phyloP scores from a whole-genome alignment of 1,284 basidiomycete species.

The Malassezia furfur region DNA sequence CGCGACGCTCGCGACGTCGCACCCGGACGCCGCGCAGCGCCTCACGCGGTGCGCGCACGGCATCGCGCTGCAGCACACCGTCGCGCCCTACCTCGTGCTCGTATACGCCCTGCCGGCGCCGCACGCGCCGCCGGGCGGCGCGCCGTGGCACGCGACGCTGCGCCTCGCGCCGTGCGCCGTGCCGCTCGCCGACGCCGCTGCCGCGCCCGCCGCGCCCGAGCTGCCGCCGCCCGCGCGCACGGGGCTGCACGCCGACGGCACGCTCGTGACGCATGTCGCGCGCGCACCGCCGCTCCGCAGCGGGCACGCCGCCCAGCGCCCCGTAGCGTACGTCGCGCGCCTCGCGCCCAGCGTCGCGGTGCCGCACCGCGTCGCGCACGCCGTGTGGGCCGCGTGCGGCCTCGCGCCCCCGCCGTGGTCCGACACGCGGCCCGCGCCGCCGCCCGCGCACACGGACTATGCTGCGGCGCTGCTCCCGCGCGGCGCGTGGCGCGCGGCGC shows the following conservation, averaged over 20 bases:
- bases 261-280: neutral
- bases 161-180: constrained; percentile 5
- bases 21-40: neutral
- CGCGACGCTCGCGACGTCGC: neutral
- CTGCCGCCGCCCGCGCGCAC: neutral
- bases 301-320: neutral
- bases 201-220: neutral
- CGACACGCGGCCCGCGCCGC: neutral
- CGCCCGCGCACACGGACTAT: neutral
- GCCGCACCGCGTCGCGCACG: constrained; percentile 5
- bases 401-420: neutral
- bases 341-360: constrained; percentile 2
- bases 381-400: neutral
- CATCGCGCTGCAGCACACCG: constrained; percentile 3
- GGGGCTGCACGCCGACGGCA: neutral
- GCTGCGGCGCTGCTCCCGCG: neutral
- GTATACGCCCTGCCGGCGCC: neutral
- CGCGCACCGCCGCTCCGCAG: neutral
- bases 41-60: constrained; percentile 6
- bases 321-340: constrained; percentile 3
- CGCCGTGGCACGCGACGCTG: constrained; percentile 1
- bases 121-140: neutral
- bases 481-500: neutral
- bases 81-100: constrained; percentile 6
- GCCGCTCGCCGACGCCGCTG: neutral